Evolutionary conservation across 371 early-diverging fungal species (phyloP).

Genomic region (Actinomortierella wolfii): DNA sequence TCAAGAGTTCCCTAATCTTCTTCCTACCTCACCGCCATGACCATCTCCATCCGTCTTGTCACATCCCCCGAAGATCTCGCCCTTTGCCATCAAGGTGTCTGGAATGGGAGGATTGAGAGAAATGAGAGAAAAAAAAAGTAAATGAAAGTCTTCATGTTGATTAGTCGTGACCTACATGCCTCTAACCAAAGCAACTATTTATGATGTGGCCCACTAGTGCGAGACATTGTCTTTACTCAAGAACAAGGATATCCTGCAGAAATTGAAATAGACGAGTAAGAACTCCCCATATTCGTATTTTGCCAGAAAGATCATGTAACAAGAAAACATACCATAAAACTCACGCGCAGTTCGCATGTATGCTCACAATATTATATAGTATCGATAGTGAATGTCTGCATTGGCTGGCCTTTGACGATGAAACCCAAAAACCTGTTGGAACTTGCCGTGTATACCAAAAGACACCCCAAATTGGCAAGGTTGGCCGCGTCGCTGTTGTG

Average conservation of each 20-base stretch:
- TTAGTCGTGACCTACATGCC: neutral
- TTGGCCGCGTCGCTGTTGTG: constrained; percentile 44
- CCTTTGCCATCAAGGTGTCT: constrained; percentile 30
- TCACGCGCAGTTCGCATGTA: neutral
- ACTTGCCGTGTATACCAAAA: constrained; percentile 31
- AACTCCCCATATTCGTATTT: neutral
- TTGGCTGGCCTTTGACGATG: constrained; percentile 33
- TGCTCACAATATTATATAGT: constrained; percentile 7
- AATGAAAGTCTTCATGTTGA: neutral
- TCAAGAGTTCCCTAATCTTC: neutral
- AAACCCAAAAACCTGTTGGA: constrained; percentile 16
- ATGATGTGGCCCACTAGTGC: constrained; percentile 16
- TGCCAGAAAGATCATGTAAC: neutral
- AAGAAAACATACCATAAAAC: neutral
- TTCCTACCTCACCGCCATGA: constrained; percentile 9
- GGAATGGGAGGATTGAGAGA: neutral
- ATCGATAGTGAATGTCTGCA: constrained; percentile 38
- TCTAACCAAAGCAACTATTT: too few species aligned
- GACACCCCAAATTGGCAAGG: constrained; percentile 28
- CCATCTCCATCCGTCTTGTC: constrained; percentile 22
- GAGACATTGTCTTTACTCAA: constrained; percentile 32
- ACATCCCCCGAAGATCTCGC: constrained; percentile 28
- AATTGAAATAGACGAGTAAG: constrained; percentile 43
- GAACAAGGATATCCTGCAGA: constrained; percentile 40
- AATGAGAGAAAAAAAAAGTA: neutral